A percentile compares a stretch with the other conserved stretches of the same genome.
Conservation (phyloP, 108 stramenopile genomes). For the Phaeodactylum tricornutum region DNA sequence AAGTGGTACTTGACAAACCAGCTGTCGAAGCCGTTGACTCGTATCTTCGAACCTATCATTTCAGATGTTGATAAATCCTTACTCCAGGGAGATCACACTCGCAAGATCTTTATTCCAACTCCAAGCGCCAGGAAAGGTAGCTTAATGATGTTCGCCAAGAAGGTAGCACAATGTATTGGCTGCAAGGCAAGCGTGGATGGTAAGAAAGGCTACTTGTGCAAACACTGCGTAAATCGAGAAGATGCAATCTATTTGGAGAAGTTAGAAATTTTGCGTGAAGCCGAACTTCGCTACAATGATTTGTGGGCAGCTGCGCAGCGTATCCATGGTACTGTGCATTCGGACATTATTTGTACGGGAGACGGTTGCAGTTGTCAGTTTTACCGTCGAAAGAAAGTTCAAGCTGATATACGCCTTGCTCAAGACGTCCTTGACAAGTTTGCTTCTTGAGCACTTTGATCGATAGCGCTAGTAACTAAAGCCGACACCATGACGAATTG, state of each 20-base stretch:
- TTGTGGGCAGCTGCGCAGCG: slow-evolving; percentile 94
- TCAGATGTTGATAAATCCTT: slow-evolving; percentile 82
- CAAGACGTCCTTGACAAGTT: slow-evolving; percentile 90
- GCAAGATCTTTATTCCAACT: slow-evolving; percentile 92
- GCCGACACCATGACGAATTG: not conserved
- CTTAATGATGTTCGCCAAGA: slow-evolving; percentile 96
- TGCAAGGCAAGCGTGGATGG: slow-evolving; percentile 87
- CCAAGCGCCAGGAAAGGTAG: slow-evolving; percentile 91
- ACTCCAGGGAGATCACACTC: slow-evolving; percentile 95
- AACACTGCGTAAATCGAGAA: slow-evolving; percentile 78
- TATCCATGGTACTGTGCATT: slow-evolving; percentile 97
- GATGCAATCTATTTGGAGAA: slow-evolving; percentile 90
- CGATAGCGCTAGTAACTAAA: no score
- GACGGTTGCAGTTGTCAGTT: slow-evolving; percentile 97
- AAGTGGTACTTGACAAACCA: slow-evolving; percentile 97
- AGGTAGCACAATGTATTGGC: slow-evolving; percentile 91
- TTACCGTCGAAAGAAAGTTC: slow-evolving; percentile 97
- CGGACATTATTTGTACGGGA: slow-evolving; percentile 96
- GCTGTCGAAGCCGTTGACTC: slow-evolving; percentile 90
- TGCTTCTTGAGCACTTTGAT: no score
- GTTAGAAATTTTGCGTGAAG: slow-evolving; percentile 67
- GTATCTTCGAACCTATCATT: slow-evolving; percentile 98
- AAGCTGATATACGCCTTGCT: slow-evolving; percentile 87
- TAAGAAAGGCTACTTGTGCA: slow-evolving; percentile 83
- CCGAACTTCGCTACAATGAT: slow-evolving; percentile 76